Evolutionary conservation across 1,139 yeast genomes (phyloP).

Genomic region (Yamadazyma siamensis): DNA sequence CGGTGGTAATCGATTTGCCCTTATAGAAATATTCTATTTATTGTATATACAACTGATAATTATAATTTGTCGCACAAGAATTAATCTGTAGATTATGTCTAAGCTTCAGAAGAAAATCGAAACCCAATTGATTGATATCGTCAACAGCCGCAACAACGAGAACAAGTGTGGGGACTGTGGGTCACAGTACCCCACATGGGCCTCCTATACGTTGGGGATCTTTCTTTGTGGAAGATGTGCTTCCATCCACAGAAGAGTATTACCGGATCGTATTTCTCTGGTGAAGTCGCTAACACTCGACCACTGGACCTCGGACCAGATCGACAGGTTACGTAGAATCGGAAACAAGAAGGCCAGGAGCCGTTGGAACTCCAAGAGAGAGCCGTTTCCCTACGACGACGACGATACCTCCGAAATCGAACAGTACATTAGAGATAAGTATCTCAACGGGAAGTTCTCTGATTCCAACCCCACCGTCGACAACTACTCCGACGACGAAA

Average conservation of each 20-base stretch:
- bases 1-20: too few relatives aligned
- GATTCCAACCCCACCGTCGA: slow-evolving; percentile 26
- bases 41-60: too few relatives aligned
- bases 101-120: slow-evolving; percentile 38
- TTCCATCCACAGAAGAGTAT: slow-evolving; percentile 63
- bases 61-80: too few relatives aligned
- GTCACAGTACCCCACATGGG: slow-evolving; percentile 59
- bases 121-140: slow-evolving; percentile 41
- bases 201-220: slow-evolving; percentile 51
- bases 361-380: slow-evolving; percentile 59
- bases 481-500: slow-evolving; percentile 4
- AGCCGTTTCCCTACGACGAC: slow-evolving; percentile 69
- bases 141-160: slow-evolving; percentile 36
- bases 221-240: slow-evolving; percentile 80
- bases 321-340: slow-evolving; percentile 54
- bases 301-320: slow-evolving; percentile 62
- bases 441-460: slow-evolving; percentile 43
- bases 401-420: slow-evolving; percentile 50
- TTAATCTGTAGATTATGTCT: too few relatives aligned
- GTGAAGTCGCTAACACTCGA: slow-evolving; percentile 84
- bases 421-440: slow-evolving; percentile 52
- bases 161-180: slow-evolving; percentile 78
- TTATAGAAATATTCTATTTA: too few relatives aligned
- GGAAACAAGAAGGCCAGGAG: slow-evolving; percentile 65
- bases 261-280: slow-evolving; percentile 56